Evolutionary conservation across 1,284 basidiomycete genomes (phyloP), one percentile per base, ranked within the genome.

Genomic region (Leccinum proliferum): DNA sequence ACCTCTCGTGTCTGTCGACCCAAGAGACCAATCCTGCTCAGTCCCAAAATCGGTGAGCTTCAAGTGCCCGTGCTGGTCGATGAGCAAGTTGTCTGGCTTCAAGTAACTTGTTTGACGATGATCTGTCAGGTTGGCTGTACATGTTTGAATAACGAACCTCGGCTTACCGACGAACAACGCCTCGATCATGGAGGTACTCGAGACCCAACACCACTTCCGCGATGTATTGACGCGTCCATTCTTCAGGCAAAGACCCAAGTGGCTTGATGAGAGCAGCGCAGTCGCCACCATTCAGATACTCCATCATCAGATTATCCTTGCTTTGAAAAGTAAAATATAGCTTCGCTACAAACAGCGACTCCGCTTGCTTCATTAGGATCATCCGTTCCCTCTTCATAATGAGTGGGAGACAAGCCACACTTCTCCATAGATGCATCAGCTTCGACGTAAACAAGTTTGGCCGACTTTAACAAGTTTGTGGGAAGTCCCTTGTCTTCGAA

Each of bases 241-340:
- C 95, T 76, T 99, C 95, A 0, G 94, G 91, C 37, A 99, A 78
- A 18, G 84, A 89, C 9, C 96, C 97, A 18, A 99, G 75, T 15
- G 92, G 91, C 78, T 99, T 99, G 83, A 98, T 92, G 62, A 99
- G 83, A 5, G 94, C 93, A 5, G 95, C 94, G 72, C 96, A 98
- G 72, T 99, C 97, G 21, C 97, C 97, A 46, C 97, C 97, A 70
- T 94, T 97, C 46, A 96, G 82, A 72, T 96, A 96, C 77, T 99
- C 97, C 97, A 99, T 99, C 63, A 99, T 92, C 52, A 99, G 78
- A 74, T 98, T 98, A 48, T 98, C 95, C 77, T 96, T 94, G 84
- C 96, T 98, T 79, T 99, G 97, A 82, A 99, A 99, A 41, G 97
- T 98, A 78, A 97, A 99, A 80, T 93, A 99, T 43, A 99, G 81